These are phyloP conservation scores for Bolboschoenoplectus hybrid DNA, from an alignment of 202 grass and related monocot species.

Conservation along the genomic window DNA sequence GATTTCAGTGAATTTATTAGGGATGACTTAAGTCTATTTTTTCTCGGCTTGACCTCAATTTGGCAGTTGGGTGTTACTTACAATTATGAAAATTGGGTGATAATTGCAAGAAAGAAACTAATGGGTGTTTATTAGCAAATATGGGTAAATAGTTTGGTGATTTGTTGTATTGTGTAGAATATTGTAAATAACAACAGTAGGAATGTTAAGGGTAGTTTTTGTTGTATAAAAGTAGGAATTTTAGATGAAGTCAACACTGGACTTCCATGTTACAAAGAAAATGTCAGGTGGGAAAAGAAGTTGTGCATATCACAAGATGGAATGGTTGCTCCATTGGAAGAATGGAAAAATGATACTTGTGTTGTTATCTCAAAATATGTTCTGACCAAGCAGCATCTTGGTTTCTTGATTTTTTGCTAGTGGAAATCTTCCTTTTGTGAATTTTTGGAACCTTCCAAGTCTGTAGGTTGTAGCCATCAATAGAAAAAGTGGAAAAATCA, in stretches of 20 bases:
- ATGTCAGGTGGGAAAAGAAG: not conserved
- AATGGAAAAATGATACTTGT: not conserved
- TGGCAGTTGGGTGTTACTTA: not conserved
- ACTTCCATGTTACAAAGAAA: not conserved
- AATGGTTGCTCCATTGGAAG: not conserved
- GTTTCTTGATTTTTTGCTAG: slow-evolving; percentile 21
- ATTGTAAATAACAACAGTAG: not conserved
- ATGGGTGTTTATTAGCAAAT: not conserved
- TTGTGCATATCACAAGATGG: not conserved
- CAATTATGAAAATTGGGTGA: not conserved
- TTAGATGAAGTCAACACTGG: not conserved
- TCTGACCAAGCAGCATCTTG: not conserved
- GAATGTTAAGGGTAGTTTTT: not conserved
- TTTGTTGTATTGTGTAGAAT: not conserved
- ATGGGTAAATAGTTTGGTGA: not conserved
- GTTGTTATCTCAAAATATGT: not conserved
- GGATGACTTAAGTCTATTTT: not conserved
- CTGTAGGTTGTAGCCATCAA: slow-evolving; percentile 83
- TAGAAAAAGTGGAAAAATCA: slow-evolving; percentile 80
- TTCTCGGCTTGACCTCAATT: not conserved
- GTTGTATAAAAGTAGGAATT: not conserved
- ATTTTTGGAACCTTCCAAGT: slow-evolving; percentile 35
- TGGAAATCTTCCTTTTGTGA: slow-evolving; percentile 39
- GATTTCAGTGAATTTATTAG: not conserved
- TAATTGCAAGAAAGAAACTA: not conserved